These are phyloP conservation scores for Tetrahymena malaccensis DNA, from an alignment of 73 alveolate genomes.

Conservation along the genomic window DNA sequence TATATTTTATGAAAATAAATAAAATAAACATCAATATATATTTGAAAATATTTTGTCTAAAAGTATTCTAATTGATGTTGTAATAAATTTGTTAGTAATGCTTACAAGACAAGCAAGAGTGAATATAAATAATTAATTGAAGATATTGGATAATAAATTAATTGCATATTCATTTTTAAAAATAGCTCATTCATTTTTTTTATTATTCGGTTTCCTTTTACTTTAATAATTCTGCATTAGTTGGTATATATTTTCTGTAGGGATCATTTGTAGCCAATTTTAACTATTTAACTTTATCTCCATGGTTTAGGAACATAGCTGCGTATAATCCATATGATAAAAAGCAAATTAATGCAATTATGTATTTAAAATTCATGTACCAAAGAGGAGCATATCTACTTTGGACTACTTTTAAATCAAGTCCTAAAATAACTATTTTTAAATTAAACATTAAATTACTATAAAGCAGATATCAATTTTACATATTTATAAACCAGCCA, in stretches of 20 bases:
- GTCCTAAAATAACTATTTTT: not conserved
- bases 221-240: not conserved
- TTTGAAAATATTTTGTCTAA: too few relatives aligned
- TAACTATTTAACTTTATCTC: not conserved
- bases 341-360: not conserved
- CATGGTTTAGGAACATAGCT: not conserved
- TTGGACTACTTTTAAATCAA: not conserved
- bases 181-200: not conserved
- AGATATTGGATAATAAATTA: too few relatives aligned
- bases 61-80: too few relatives aligned
- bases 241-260: not conserved
- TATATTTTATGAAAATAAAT: too few relatives aligned
- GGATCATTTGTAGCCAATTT: not conserved
- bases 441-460: not conserved
- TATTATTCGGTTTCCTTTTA: not conserved
- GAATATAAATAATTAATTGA: too few relatives aligned
- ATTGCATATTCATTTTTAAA: too few relatives aligned
- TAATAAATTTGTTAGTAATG: too few relatives aligned
- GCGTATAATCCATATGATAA: not conserved
- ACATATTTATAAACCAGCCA: not conserved
- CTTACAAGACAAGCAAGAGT: too few relatives aligned
- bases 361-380: not conserved
- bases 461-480: not conserved
- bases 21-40: too few relatives aligned
- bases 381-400: not conserved